Base-by-base conservation (phyloP, 129 eudicot genomes). In the Chrysanthemum seticuspe region DNA sequence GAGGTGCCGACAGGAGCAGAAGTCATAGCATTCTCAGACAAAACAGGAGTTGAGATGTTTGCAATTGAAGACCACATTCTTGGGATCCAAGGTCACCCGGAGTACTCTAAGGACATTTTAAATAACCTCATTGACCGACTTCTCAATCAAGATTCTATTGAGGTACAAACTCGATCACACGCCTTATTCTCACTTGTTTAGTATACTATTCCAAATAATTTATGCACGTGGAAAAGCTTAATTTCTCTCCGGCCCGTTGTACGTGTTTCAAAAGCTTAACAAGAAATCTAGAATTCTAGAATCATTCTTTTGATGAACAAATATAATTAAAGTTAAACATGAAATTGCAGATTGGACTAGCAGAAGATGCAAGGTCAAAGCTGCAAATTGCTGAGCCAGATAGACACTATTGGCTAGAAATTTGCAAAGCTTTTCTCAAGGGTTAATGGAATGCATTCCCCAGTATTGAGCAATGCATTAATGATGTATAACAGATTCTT, bases 51-150 rank as follows among this genome's bases (percentile, higher is more conserved):
- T 10, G 97, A 91, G 59, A 88, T 91, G 92, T 91, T 91, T 64
- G 25, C 67, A 36, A 80, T 81, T 44, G 96, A 85, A 14, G 73
- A 86, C 13, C 79, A 88, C 60, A 85, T 88, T 11, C 64, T 91
- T 10, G 97, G 97, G 31, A 86, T 84, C 71, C 97, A 91, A 76
- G 97, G 97, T 13, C 97, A 91, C 54, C 97, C 96, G 0, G 97
- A 91, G 74, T 91, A 91, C 85, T 70, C 89, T 67, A 88, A 88
- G 50, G 97, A 88, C 83, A 88, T 91, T 66, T 84, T 91, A 21
- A 44, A 70, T 50, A 68, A 91, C 65, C 88, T 88, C 67, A 83
- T 88, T 6, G 90, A 86, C 58, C 96, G 97, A 34, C 92, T 91
- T 65, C 83, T 87, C 74, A 59, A 40, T 54, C 82, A 75, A 51